Evolutionary conservation across 257 asterid species (phyloP), one percentile per base, ranked within the genome.

Genomic region (Gynochthodes officinalis): DNA sequence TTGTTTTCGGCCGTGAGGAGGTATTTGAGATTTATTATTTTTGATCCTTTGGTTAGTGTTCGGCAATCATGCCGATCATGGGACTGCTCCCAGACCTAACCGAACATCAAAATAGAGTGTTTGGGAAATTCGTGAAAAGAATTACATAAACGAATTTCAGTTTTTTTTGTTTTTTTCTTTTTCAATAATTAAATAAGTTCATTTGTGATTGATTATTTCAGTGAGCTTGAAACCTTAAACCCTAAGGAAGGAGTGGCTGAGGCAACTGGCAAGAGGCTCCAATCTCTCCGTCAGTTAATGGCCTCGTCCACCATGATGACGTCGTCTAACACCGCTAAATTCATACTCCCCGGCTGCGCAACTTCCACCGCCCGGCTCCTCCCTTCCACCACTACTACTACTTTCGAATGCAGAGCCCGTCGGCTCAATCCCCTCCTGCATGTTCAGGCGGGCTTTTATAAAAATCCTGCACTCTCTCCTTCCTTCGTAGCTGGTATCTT

Each of bases 231-330:
- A 13, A 1, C 28, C 54, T 70, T n/a, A 70, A 70, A 70, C 74
- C 74, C 54, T 37, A 54, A n/a, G 2, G 3, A 2, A 7, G 28
- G 3, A 40, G 60, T 21, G n/a, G 35, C 6, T 43, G 19, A 6
- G 50, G 13, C n/a, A 30, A 9, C 64, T 74, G 86, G 86, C 84
- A 83, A 86, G 86, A 70, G 58, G 50, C 74, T 79, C 83, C 92
- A 58, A 46, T 70, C 74, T 54, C 78, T 79, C 76, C 80, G 79
- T 75, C 90, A 33, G 75, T 75, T 65, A 23, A 87, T 86, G 95
- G 75, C 90, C 68, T 63, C 93, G 80, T 73, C 93, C 33, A 72
- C 89, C 78, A 67, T 78, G 69, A 53, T 83, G 40, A 62, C 79
- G n/a, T 21, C 89, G 63, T 50, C 90, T 74, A 60, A 80, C 75